Conservation (phyloP, 352 stramenopile species). For the Globisporangium alternatum region DNA sequence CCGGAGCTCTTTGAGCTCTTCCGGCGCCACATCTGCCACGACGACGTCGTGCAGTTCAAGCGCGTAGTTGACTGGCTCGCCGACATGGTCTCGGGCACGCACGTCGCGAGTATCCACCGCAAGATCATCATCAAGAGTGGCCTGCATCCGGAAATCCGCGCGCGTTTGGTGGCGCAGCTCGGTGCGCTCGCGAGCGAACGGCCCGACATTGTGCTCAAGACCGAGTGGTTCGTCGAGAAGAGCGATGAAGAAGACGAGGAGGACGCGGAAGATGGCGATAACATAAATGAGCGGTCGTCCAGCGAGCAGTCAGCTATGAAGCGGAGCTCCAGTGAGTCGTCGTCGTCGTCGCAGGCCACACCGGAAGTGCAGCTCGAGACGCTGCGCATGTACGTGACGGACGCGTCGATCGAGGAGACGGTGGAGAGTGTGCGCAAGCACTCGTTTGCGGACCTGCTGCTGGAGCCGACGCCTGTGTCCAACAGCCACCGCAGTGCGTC, state of each 20-base stretch:
- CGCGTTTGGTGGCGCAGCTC: slow-evolving; percentile 56
- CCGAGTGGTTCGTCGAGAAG: slow-evolving; percentile 64
- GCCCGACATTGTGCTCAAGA: slow-evolving; percentile 59
- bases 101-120: slow-evolving; percentile 49
- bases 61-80: slow-evolving; percentile 68
- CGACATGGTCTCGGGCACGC: slow-evolving; percentile 57
- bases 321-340: slow-evolving; percentile 8
- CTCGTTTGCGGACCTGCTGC: slow-evolving; percentile 40
- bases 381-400: slow-evolving; percentile 60
- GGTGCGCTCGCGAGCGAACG: slow-evolving; percentile 60
- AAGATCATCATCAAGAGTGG: slow-evolving; percentile 73
- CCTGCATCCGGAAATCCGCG: slow-evolving; percentile 69
- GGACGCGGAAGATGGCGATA: slow-evolving; percentile 13
- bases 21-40: slow-evolving; percentile 60
- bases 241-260: slow-evolving; percentile 32
- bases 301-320: slow-evolving; percentile 1
- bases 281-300: slow-evolving; percentile 4
- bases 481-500: slow-evolving; percentile 15
- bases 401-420: slow-evolving; percentile 25
- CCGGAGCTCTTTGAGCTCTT: slow-evolving; percentile 72
- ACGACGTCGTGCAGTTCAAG: slow-evolving; percentile 67
- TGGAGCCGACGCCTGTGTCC: slow-evolving; percentile 17
- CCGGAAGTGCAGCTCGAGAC: slow-evolving; percentile 42
- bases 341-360: not conserved
- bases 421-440: slow-evolving; percentile 19